These are phyloP conservation scores for Talaromyces sp. DNA, from an alignment of 2,329 filamentous ascomycete genomes.

Conservation along the genomic window DNA sequence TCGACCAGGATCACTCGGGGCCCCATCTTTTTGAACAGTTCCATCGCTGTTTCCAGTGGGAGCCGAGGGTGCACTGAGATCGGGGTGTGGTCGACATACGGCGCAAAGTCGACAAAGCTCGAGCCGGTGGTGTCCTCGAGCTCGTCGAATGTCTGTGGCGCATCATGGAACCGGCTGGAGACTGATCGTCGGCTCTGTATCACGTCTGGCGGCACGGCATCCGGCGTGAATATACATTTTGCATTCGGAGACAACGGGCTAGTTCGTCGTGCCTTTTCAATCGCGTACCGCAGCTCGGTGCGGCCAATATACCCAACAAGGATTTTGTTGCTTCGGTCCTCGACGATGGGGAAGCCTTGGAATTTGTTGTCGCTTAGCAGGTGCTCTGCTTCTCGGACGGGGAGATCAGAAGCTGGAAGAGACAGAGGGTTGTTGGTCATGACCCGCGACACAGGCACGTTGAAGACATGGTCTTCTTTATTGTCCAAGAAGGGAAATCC, in stretches of 20 bases:
- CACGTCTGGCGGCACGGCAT: conserved; percentile 35
- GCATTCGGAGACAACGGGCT: conserved; percentile 61
- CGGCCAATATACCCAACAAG: conserved; percentile 89
- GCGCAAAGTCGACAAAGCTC: conserved; percentile 68
- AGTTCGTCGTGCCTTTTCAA: conserved; percentile 71
- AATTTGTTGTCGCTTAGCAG: conserved; percentile 74
- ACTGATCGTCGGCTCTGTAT: conserved; percentile 13
- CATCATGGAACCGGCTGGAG: conserved; percentile 7
- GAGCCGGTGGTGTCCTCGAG: conserved; percentile 53
- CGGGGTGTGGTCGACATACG: conserved; percentile 84
- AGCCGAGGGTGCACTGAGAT: conserved; percentile 87
- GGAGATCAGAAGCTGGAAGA: conserved; percentile 69
- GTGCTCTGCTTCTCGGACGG: conserved; percentile 69
- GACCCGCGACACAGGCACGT: conserved; percentile 82
- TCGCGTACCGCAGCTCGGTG: conserved; percentile 85
- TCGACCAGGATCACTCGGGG: conserved; percentile 91
- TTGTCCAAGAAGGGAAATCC: conserved; percentile 95
- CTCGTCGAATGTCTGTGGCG: conserved; percentile 55
- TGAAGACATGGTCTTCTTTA: conserved; percentile 96
- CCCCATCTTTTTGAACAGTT: conserved; percentile 96
- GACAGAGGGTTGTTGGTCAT: conserved; percentile 76
- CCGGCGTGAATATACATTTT: conserved; percentile 65
- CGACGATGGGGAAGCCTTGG: conserved; percentile 89
- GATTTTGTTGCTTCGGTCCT: conserved; percentile 63
- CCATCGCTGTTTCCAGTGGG: conserved; percentile 94